Evolutionary conservation across 2,329 filamentous ascomycete genomes (phyloP).

Genomic region (Fusarium penzigii): DNA sequence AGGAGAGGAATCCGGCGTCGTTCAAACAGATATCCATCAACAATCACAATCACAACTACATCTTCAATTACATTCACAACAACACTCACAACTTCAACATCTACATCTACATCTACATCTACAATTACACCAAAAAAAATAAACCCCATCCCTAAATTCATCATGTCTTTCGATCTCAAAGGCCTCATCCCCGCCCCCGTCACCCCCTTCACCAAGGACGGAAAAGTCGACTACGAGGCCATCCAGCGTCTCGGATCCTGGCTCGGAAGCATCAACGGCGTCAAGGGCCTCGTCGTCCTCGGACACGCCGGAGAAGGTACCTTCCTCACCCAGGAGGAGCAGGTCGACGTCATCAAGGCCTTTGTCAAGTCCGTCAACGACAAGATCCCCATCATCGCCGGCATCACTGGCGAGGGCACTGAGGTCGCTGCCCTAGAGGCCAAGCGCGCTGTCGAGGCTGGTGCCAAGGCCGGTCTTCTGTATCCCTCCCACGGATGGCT

Average conservation of each 20-base stretch:
- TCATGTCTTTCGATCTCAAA: conserved; percentile 42
- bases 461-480: conserved; percentile 50
- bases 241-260: conserved; percentile 54
- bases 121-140: neutral
- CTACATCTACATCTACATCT: neutral
- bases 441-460: conserved; percentile 50
- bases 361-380: conserved; percentile 53
- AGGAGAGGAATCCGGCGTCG: neutral
- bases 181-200: conserved; percentile 53
- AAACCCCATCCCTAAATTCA: neutral
- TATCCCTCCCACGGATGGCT: conserved; percentile 57
- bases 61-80: neutral
- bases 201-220: conserved; percentile 51
- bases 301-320: conserved; percentile 57
- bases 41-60: neutral
- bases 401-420: conserved; percentile 54
- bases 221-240: conserved; percentile 51
- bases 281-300: conserved; percentile 54
- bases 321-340: conserved; percentile 52
- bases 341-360: conserved; percentile 50
- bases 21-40: conserved; percentile 5
- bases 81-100: conserved; percentile 20
- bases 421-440: conserved; percentile 54
- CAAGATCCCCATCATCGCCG: conserved; percentile 52
- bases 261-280: conserved; percentile 52